Evolutionary conservation across 192 early-diverging fungal genomes (phyloP), one percentile per base, ranked within the genome.

Genomic region (Linnemannia schmuckeri): DNA sequence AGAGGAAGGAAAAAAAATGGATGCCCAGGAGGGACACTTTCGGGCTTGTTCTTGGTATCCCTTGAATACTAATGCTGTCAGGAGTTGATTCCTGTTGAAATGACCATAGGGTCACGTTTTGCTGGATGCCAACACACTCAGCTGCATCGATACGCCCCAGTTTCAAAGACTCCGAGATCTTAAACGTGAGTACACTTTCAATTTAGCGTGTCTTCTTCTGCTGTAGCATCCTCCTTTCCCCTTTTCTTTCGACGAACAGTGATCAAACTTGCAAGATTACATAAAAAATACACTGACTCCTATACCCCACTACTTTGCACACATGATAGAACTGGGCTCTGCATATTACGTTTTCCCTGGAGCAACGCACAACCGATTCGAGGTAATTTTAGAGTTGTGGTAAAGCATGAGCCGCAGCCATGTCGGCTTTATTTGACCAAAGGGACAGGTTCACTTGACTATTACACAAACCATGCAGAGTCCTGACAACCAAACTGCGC

Each of bases 101-200:
- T 72, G n/a, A 15, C 12, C 66, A 61, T 76, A 94, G 90, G 95
- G 95, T 12, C 94, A 94, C 88, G 97, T 99, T 73, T 82, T 89
- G 27, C 89, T 99, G 12, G 95, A 94, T 72, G 84, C 91, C 49
- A 86, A 91, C 52, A 89, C 88, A 63, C 88, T 97, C 33, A 88
- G 93, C 47, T 89, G 95, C 54, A 96, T 98, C 35, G 98, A 99
- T 79, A 99, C 98, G 17, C 93, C 95, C 12, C 97, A 99, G 90
- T 99, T 99, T 82, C 98, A 99, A 88, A 91, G 98, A 38, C 92
- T 99, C 72, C 94, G 98, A n/a, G 93, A 97, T 78, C 87, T 99
- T 27, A 99, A 97, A 85, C 98, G 88, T 93, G 84, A 73, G 66
- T 42, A 0, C 13, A 18, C 73, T 42, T 46, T 72, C 27, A 41